Base-by-base conservation (phyloP, 2,329 filamentous ascomycete species). In the Cadophora malorum region DNA sequence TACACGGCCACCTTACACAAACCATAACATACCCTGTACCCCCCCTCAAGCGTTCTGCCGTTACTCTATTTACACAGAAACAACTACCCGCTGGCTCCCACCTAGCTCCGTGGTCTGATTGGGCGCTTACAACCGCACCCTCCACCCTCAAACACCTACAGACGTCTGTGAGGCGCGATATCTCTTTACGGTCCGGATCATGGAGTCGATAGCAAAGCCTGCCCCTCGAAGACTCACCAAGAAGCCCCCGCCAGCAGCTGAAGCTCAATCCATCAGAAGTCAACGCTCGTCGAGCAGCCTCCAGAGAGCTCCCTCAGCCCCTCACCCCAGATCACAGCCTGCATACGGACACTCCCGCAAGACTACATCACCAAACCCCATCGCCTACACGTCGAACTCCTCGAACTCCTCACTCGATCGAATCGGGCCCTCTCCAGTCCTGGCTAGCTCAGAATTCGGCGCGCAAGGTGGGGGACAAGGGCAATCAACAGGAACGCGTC, bases 281-380 rank as follows among this genome's bases (percentile, higher is more conserved):
- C 85, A 88, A 83, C 84, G 84, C 79, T 90, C 87, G 84, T 88
- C 87, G 73, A 84, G 85, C 75, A 89, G 85, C 78, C 82, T 90
- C 78, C 85, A 82, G 78, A 84, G 86, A 78, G 83, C 86, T 77
- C 86, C 87, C 73, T 88, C 86, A 79, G 86, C 86, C 80, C 86
- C 86, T 21, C 74, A 76, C 81, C 81, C 76, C 33, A 72, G 71
- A 73, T 72, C 73, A 38, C 68, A 75, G 60, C 67, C 67, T 56
- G 66, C 67, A n/a, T 70, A 69, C 69, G 69, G 72, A 55, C 74
- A 76, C 66, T 79, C 80, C 74, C 81, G 81, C 70, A 82, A 81
- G 58, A 71, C 70, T 69, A 80, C 80, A 47, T 77, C 79, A 73
- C 80, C 81, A 74, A 82, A 83, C 82, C 80, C 83, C 76, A 75